Percentiles rank a stretch among this genome's conserved stretches.
Evolutionary conservation across 768 basidiomycete genomes (phyloP).

Genomic region (Russula vinacea): DNA sequence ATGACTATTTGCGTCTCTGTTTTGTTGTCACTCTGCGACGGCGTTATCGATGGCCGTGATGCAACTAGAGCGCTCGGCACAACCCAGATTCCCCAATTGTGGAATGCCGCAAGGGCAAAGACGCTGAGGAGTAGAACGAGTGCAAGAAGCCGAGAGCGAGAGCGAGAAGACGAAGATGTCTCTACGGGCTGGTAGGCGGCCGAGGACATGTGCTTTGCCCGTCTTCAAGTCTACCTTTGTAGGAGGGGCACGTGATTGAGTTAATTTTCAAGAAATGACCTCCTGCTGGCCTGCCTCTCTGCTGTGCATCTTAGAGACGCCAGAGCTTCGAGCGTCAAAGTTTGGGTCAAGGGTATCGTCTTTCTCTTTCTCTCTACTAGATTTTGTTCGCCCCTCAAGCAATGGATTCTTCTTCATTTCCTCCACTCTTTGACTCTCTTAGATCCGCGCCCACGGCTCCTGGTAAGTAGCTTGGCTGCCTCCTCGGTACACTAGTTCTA

Average conservation of each 20-base stretch:
- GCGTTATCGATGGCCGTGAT: slow-evolving; percentile 2
- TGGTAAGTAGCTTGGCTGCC: slow-evolving; percentile 32
- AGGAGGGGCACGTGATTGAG: slow-evolving; percentile 12
- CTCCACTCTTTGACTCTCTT: slow-evolving; percentile 44
- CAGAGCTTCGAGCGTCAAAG: slow-evolving; percentile 15
- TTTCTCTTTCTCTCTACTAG: slow-evolving; percentile 13
- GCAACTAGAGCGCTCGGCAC: slow-evolving; percentile 11
- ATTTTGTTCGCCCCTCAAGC: slow-evolving; percentile 29
- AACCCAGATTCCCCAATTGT: slow-evolving; percentile 27
- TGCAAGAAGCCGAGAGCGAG: slow-evolving; percentile 11
- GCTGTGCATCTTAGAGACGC: slow-evolving; percentile 14
- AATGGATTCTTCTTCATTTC: slow-evolving; percentile 44
- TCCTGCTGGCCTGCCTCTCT: background rate
- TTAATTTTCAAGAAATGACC: background rate
- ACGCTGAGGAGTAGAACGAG: slow-evolving; percentile 14
- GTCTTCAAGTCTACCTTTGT: too few relatives aligned
- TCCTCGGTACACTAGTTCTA: background rate
- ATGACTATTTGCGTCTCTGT: slow-evolving; percentile 32
- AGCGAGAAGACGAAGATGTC: background rate
- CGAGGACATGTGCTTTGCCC: slow-evolving; percentile 15
- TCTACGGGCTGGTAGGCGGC: slow-evolving; percentile 20
- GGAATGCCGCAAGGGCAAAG: slow-evolving; percentile 19
- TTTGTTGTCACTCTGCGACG: slow-evolving; percentile 17
- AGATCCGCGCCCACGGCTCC: slow-evolving; percentile 41
- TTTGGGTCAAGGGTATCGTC: slow-evolving; percentile 20